Conservation (phyloP, 208 protist species). For the Angomonas deanei region DNA sequence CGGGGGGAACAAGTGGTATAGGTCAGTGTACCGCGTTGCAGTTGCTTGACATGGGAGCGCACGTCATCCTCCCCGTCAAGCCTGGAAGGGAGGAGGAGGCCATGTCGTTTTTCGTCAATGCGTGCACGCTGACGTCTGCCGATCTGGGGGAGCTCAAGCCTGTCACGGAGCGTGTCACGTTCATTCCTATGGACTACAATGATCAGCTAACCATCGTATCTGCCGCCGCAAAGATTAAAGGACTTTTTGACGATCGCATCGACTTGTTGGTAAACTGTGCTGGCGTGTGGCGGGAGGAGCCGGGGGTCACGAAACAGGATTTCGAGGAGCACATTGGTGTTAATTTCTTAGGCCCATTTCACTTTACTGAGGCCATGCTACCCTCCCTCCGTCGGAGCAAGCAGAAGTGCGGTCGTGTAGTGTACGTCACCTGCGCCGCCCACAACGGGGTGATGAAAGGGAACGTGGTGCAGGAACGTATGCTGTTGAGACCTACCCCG, state of each 20-base stretch:
- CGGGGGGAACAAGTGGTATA: conserved; percentile 73
- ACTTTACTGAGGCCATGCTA: conserved; percentile 75
- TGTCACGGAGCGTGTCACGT: conserved; percentile 44
- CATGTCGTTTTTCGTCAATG: conserved; percentile 27
- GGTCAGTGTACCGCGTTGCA: conserved; percentile 68
- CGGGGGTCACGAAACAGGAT: conserved; percentile 43
- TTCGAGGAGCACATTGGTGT: conserved; percentile 78
- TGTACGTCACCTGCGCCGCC: conserved; percentile 72
- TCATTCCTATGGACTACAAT: conserved; percentile 50
- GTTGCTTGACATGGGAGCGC: conserved; percentile 59
- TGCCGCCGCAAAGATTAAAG: conserved; percentile 58
- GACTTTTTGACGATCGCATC: conserved; percentile 41
- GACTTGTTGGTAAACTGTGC: conserved; percentile 79
- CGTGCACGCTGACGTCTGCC: conserved; percentile 14
- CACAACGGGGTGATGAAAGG: conserved; percentile 59
- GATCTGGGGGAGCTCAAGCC: conserved; percentile 1
- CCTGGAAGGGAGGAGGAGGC: conserved; percentile 46
- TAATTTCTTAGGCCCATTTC: conserved; percentile 78
- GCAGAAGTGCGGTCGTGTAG: conserved; percentile 42
- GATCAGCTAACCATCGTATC: conserved; percentile 62
- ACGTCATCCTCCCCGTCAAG: conserved; percentile 45
- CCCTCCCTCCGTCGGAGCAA: conserved; percentile 49
- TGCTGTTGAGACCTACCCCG: conserved; percentile 41
- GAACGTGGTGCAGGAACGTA: conserved; percentile 62
- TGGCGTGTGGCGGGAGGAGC: conserved; percentile 64